Evolutionary conservation across 2,329 filamentous ascomycete species (phyloP).

Genomic region (Pyricularia sp.): DNA sequence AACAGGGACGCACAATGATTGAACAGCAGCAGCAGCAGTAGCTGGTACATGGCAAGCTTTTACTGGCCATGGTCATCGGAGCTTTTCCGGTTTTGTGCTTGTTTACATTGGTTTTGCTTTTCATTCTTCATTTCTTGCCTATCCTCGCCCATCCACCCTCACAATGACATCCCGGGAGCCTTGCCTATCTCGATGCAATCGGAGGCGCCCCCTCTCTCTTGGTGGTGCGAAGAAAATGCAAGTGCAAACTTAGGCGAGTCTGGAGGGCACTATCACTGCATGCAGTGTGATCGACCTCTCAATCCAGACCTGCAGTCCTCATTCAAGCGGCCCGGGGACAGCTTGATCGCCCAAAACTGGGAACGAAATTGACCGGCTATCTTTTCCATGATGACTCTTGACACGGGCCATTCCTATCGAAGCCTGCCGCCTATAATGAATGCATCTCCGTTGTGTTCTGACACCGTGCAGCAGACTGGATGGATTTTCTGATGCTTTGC

Average conservation of each 20-base stretch:
- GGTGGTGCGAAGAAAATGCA: too few relatives aligned
- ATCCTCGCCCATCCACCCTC: too few relatives aligned
- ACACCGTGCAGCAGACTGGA: not conserved
- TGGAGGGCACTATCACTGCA: too few relatives aligned
- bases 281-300: too few relatives aligned
- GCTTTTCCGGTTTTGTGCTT: not conserved
- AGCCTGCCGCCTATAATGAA: not conserved
- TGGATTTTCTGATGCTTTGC: not conserved
- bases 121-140: not conserved
- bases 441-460: not conserved
- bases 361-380: not conserved
- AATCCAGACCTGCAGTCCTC: too few relatives aligned
- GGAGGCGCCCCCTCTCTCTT: too few relatives aligned
- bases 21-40: not conserved
- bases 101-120: not conserved
- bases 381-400: not conserved
- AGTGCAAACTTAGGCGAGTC: too few relatives aligned
- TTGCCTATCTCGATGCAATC: too few relatives aligned
- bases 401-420: not conserved
- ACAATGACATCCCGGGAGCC: too few relatives aligned
- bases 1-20: not conserved
- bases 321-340: not conserved
- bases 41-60: not conserved
- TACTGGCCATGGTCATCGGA: not conserved
- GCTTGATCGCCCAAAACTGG: not conserved